These are phyloP conservation scores for Cladosporium sp. DNA, from an alignment of 2,329 filamentous ascomycete genomes.

Conservation along the genomic window DNA sequence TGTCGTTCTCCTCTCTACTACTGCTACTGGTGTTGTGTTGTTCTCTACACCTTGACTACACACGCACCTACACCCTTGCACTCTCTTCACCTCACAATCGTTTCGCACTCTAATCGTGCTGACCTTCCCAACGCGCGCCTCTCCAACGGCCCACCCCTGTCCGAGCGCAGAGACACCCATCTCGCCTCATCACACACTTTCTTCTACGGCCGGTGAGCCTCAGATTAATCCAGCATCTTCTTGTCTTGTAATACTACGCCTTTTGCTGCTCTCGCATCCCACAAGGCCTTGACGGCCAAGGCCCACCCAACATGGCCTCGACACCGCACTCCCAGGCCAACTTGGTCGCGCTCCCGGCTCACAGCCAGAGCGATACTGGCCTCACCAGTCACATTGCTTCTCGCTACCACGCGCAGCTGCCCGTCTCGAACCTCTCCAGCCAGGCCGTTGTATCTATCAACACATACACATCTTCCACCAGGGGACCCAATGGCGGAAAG, in stretches of 20 bases:
- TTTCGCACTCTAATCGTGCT: slow-evolving; percentile 17
- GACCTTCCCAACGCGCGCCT: slow-evolving; percentile 16
- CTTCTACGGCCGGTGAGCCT: background rate
- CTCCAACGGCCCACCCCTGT: background rate
- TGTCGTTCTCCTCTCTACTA: slow-evolving; percentile 4
- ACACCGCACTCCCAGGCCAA: slow-evolving; percentile 76
- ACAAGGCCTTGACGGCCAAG: slow-evolving; percentile 29
- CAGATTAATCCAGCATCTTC: slow-evolving; percentile 14
- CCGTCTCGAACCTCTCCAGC: slow-evolving; percentile 84
- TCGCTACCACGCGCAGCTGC: slow-evolving; percentile 87
- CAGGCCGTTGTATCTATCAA: slow-evolving; percentile 91
- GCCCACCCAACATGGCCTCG: slow-evolving; percentile 32
- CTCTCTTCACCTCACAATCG: slow-evolving; percentile 7
- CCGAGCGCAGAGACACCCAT: background rate
- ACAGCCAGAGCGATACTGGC: slow-evolving; percentile 67
- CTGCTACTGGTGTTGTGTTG: background rate
- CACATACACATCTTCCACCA: slow-evolving; percentile 86
- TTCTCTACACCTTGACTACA: background rate
- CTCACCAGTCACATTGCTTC: slow-evolving; percentile 79
- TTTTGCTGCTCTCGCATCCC: slow-evolving; percentile 7
- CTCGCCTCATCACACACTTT: background rate
- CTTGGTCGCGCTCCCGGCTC: slow-evolving; percentile 81
- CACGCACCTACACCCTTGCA: background rate
- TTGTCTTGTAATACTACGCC: slow-evolving; percentile 2
- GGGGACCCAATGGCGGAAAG: slow-evolving; percentile 85